phyloP scores from a whole-genome alignment of 169 alveolate genomes.

The Perkinsus chesapeaki region DNA sequence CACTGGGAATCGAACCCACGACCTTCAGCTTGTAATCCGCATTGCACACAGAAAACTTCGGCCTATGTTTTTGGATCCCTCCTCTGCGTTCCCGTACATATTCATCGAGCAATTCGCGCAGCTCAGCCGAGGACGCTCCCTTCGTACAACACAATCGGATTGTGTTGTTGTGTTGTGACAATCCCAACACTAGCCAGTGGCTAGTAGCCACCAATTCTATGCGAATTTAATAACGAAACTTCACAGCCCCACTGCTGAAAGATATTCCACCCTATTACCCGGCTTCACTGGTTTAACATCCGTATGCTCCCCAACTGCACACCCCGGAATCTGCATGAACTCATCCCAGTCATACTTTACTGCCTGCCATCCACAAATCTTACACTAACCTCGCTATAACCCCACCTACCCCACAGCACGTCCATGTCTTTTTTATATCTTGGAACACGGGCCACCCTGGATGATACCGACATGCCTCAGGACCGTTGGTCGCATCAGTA shows the following conservation, averaged over 20 bases:
- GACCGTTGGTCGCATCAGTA: not conserved
- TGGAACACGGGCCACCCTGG: not conserved
- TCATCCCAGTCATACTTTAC: not conserved
- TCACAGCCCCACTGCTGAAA: not conserved
- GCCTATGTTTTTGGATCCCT: too few species aligned
- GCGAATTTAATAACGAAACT: too few species aligned
- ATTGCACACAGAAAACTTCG: too few species aligned
- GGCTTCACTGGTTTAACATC: not conserved
- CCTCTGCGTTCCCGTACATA: too few species aligned
- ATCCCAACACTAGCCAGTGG: too few species aligned
- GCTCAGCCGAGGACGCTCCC: too few species aligned
- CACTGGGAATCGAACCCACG: not conserved
- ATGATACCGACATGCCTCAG: not conserved
- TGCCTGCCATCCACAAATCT: not conserved
- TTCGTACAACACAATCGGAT: too few species aligned
- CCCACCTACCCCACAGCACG: not conserved
- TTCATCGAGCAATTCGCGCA: too few species aligned
- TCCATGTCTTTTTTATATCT: not conserved
- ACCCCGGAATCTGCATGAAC: not conserved
- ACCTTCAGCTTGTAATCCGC: not conserved
- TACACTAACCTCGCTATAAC: not conserved
- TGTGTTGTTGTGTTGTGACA: too few species aligned
- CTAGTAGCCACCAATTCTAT: too few species aligned
- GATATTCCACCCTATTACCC: not conserved
- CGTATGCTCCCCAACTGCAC: not conserved